These are phyloP conservation scores for Niveomyces coronatus DNA, from an alignment of 2,329 filamentous ascomycete species.

Conservation along the genomic window DNA sequence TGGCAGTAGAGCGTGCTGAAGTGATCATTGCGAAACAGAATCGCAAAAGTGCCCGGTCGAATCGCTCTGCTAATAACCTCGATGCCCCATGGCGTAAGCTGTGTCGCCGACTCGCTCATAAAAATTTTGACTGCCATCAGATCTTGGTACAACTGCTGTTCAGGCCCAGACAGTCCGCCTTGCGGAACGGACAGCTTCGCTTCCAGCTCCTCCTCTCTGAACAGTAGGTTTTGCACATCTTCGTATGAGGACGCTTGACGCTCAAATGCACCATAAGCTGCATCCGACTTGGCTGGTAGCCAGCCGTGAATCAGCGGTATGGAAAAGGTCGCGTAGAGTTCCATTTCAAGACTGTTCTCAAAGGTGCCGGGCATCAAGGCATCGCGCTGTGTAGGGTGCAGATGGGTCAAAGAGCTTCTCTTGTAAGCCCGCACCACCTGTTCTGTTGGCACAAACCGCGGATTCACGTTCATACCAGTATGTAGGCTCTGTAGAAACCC, in stretches of 20 bases:
- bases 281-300: slow-evolving; percentile 60
- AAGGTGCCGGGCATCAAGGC: slow-evolving; percentile 59
- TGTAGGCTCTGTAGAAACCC: slow-evolving; percentile 79
- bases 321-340: slow-evolving; percentile 80
- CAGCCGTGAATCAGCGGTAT: slow-evolving; percentile 89
- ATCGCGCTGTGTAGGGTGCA: slow-evolving; percentile 39
- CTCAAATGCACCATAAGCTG: slow-evolving; percentile 58
- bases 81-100: slow-evolving; percentile 75
- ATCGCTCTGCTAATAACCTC: slow-evolving; percentile 62
- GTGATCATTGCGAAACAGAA: slow-evolving; percentile 94
- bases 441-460: slow-evolving; percentile 60
- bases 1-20: slow-evolving; percentile 92
- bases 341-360: slow-evolving; percentile 78
- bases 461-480: slow-evolving; percentile 97
- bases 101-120: slow-evolving; percentile 68
- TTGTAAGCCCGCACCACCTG: slow-evolving; percentile 37
- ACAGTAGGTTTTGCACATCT: slow-evolving; percentile 80
- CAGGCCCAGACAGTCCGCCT: slow-evolving; percentile 53
- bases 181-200: slow-evolving; percentile 47
- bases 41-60: slow-evolving; percentile 69
- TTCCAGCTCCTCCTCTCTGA: slow-evolving; percentile 81
- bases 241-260: slow-evolving; percentile 79
- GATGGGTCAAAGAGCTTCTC: slow-evolving; percentile 41
- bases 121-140: slow-evolving; percentile 78
- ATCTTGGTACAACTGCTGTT: slow-evolving; percentile 74